phyloP scores from a whole-genome alignment of 306 rosid species.

The Cucurbita maxima region DNA sequence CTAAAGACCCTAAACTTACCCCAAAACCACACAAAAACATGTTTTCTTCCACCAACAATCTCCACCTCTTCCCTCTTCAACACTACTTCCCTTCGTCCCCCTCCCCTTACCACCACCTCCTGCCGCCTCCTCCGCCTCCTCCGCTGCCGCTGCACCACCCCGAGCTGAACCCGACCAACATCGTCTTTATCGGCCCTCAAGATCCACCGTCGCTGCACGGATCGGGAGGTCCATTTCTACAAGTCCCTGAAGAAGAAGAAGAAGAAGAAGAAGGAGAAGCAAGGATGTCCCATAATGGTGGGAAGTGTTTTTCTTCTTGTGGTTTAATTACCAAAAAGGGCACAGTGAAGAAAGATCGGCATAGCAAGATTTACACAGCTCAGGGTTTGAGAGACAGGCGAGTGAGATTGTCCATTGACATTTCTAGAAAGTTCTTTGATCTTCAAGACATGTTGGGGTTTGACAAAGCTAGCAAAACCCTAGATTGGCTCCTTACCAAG shows the following conservation, averaged over 20 bases:
- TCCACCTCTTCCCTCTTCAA: conserved; percentile 20
- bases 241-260: conserved; percentile 10
- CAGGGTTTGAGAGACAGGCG: conserved; percentile 83
- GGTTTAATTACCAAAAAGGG: conserved; percentile 12
- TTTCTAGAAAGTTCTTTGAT: conserved; percentile 84
- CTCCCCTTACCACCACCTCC: conserved; percentile 18
- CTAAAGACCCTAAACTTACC: too few relatives aligned
- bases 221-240: background rate
- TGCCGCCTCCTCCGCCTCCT: conserved; percentile 16
- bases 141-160: conserved; percentile 17
- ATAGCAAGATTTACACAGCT: conserved; percentile 89
- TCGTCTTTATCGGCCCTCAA: background rate
- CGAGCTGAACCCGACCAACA: background rate
- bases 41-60: conserved; percentile 37
- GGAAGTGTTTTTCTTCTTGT: conserved; percentile 1
- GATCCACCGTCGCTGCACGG: background rate
- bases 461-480: conserved; percentile 86
- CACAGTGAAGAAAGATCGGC: conserved; percentile 49
- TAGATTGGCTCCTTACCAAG: conserved; percentile 81
- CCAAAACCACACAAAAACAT: conserved; percentile 17
- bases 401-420: conserved; percentile 71
- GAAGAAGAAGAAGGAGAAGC: background rate
- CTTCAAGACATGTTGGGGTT: conserved; percentile 94
- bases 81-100: conserved; percentile 32
- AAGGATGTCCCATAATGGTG: background rate